phyloP scores from a whole-genome alignment of 768 basidiomycete species.

The Calocybe gangraenosa region DNA sequence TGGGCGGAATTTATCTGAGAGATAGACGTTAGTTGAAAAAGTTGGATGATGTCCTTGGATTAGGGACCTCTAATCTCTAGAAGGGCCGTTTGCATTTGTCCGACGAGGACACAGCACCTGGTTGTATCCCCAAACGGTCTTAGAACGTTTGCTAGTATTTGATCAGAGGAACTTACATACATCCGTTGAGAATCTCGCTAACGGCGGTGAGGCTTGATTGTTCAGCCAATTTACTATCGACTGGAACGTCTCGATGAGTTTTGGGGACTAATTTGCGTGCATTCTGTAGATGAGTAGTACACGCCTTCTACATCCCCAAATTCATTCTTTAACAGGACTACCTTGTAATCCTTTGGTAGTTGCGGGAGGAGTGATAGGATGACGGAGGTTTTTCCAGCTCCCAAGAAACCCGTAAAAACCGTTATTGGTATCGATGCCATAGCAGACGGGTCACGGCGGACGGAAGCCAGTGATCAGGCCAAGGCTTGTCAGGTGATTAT shows the following conservation, averaged over 20 bases:
- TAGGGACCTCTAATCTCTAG: slow-evolving; percentile 76
- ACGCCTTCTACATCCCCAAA: slow-evolving; percentile 90
- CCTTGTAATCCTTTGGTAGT: slow-evolving; percentile 81
- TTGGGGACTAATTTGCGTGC: too few species aligned
- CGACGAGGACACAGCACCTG: slow-evolving; percentile 92
- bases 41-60: too few species aligned
- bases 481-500: too few species aligned
- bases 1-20: slow-evolving; percentile 71
- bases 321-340: slow-evolving; percentile 93
- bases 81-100: slow-evolving; percentile 89
- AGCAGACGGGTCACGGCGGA: too few species aligned
- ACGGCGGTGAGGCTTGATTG: slow-evolving; percentile 84
- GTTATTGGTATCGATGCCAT: slow-evolving; percentile 71
- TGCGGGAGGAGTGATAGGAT: slow-evolving; percentile 82
- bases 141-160: background rate
- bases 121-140: background rate
- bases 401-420: slow-evolving; percentile 93
- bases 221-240: slow-evolving; percentile 87
- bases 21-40: background rate
- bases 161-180: slow-evolving; percentile 59
- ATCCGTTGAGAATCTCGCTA: slow-evolving; percentile 94
- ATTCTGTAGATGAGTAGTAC: slow-evolving; percentile 6
- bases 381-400: slow-evolving; percentile 75
- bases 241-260: slow-evolving; percentile 38
- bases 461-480: too few species aligned